Percentiles rank a stretch among this genome's conserved stretches.
Evolutionary conservation across 805 yeast species (phyloP).

Genomic region (Priceomyces melissophilus): DNA sequence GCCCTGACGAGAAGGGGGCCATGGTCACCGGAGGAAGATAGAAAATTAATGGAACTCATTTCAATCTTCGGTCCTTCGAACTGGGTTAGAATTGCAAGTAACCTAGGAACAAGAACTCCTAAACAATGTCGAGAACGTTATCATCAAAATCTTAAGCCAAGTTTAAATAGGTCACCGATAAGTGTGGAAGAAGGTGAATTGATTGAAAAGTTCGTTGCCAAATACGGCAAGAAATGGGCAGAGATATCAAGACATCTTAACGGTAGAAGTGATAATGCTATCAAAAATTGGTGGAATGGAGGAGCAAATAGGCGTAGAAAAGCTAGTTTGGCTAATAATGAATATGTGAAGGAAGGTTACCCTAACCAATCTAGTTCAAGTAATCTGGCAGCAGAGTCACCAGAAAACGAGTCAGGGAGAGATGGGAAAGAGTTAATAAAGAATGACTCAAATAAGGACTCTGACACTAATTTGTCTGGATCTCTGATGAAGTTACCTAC

Average conservation of each 20-base stretch:
- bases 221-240: constrained; percentile 90
- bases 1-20: constrained; percentile 62
- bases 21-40: constrained; percentile 87
- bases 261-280: constrained; percentile 87
- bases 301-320: constrained; percentile 82
- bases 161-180: constrained; percentile 77
- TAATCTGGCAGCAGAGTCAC: no score
- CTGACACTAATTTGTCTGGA: no score
- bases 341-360: neutral
- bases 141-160: constrained; percentile 87
- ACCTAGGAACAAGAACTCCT: constrained; percentile 74
- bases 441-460: no score
- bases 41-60: constrained; percentile 64
- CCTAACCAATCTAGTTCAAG: no score
- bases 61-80: constrained; percentile 72
- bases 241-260: constrained; percentile 84
- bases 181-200: constrained; percentile 78
- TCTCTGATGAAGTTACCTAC: no score
- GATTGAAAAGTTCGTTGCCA: constrained; percentile 74
- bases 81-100: constrained; percentile 83
- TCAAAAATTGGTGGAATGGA: constrained; percentile 96
- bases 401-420: neutral
- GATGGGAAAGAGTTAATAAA: neutral
- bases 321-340: constrained; percentile 17
- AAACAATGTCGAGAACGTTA: constrained; percentile 90